Evolutionary conservation across 345 rosid species (phyloP), one percentile per base, ranked within the genome.

Genomic region (Linum tenue): DNA sequence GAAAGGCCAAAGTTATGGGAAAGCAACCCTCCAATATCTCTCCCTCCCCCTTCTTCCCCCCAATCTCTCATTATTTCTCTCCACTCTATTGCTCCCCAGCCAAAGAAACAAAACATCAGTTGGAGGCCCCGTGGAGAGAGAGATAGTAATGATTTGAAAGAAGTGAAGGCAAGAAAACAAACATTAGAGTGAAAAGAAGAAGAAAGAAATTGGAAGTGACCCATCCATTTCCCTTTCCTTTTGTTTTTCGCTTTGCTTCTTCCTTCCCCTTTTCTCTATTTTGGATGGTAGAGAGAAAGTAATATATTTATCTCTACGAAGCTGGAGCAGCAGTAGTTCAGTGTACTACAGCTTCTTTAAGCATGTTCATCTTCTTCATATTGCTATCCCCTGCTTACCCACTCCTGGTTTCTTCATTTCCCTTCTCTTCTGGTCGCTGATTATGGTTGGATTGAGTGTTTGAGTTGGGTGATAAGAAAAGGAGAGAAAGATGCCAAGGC

Each of bases 401-500:
- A 14, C 6, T 57, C 5, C 17, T 22, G 12, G 7, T 11, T 36
- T 39, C 9, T 10, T 10, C 10, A 6, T 35, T 37, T 58, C 37
- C 61, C 37, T 59, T 59, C 35, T 59, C 12, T 14, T 37, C 39
- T 37, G 31, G 39, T 3, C 5, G 12, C 37, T 36, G 9, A 17
- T 37, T 22, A 11, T 11, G 39, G 9, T 59, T 37, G 5, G 11
- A 3, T 16, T 58, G 61, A 1, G 5, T n/a, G 11, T 12, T n/a
- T 16, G 37, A 58, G 37, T 10, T 36, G 55, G 55, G 72, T 44
- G 2, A 2, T 7, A 31, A 3, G 7, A 57, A 36, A 57, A 8
- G 37, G 17, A 36, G 6, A 57, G 7, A 37, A 76, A 82, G 86
- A 92, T 90, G 97, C 94, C 97, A 55, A 79, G 96, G 73, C 97